Evolutionary conservation across 257 asterid species (phyloP).

Genomic region (Petunia secreta): DNA sequence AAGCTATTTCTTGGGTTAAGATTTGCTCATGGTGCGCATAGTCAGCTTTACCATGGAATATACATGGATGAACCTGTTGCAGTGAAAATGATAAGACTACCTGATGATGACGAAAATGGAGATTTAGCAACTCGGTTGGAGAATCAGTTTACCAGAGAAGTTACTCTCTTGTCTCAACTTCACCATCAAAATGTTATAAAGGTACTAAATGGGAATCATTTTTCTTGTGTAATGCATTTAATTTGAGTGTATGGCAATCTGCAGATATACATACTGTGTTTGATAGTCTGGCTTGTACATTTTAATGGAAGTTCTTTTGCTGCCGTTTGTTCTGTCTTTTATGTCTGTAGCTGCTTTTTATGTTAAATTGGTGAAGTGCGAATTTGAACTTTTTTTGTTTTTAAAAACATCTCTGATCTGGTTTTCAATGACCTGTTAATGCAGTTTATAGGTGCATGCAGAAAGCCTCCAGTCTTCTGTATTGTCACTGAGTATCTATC

Average conservation of each 20-base stretch:
- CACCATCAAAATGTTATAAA: constrained; percentile 45
- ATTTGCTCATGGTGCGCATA: constrained; percentile 55
- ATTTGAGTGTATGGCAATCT: constrained; percentile 5
- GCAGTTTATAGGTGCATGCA: constrained; percentile 52
- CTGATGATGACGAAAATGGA: constrained; percentile 47
- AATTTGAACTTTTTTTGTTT: not conserved
- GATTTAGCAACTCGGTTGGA: constrained; percentile 35
- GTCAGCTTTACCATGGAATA: constrained; percentile 53
- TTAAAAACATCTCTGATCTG: constrained; percentile 13
- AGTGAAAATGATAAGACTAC: constrained; percentile 41
- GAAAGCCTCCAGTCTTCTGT: constrained; percentile 44
- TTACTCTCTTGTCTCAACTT: constrained; percentile 46
- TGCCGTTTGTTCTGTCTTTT: not conserved
- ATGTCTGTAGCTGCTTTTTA: not conserved
- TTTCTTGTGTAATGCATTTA: not conserved
- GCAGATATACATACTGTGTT: not conserved
- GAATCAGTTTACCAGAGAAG: constrained; percentile 49
- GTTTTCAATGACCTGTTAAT: constrained; percentile 14
- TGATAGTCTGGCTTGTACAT: constrained; percentile 1
- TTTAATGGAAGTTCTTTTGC: constrained; percentile 11
- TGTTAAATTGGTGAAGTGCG: not conserved
- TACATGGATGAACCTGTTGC: constrained; percentile 50
- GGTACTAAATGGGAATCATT: constrained; percentile 27
- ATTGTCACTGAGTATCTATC: constrained; percentile 45
- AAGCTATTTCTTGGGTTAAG: constrained; percentile 47